phyloP scores from a whole-genome alignment of 2,329 filamentous ascomycete genomes.

The Orbilia oligospora region DNA sequence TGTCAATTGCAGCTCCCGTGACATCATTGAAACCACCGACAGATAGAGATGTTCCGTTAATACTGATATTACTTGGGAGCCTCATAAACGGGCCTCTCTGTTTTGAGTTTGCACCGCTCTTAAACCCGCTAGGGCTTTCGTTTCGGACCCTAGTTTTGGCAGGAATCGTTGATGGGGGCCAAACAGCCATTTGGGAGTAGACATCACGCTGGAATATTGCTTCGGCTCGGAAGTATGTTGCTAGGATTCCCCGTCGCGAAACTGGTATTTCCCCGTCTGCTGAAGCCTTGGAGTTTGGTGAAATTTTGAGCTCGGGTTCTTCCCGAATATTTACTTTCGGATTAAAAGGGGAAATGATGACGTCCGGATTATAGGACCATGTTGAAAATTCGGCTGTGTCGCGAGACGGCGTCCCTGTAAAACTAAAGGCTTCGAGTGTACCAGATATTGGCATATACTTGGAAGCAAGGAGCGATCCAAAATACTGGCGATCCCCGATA shows the following conservation, averaged over 20 bases:
- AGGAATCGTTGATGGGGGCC: conserved; percentile 63
- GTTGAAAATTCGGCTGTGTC: background rate
- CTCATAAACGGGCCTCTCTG: conserved; percentile 51
- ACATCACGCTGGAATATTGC: conserved; percentile 55
- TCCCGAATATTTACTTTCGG: conserved; percentile 59
- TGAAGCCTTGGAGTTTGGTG: conserved; percentile 57
- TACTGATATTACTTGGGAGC: conserved; percentile 47
- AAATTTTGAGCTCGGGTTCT: conserved; percentile 60
- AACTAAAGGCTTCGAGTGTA: conserved; percentile 61
- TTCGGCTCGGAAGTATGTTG: conserved; percentile 55
- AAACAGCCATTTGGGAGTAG: conserved; percentile 61
- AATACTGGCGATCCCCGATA: conserved; percentile 62
- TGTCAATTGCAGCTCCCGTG: conserved; percentile 34
- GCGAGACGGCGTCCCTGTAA: conserved; percentile 25
- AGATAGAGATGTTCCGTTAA: conserved; percentile 45
- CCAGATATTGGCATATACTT: conserved; percentile 61
- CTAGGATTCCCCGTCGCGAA: conserved; percentile 52
- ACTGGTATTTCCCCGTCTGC: conserved; percentile 57
- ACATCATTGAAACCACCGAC: conserved; percentile 34
- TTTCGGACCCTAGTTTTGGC: conserved; percentile 57
- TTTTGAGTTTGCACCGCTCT: conserved; percentile 5
- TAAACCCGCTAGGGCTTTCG: conserved; percentile 51
- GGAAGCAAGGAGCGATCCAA: conserved; percentile 61
- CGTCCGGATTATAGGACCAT: conserved; percentile 59
- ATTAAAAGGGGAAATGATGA: conserved; percentile 54